Conservation (phyloP, 805 yeast species). For the Wickerhamomyces xylosicus region DNA sequence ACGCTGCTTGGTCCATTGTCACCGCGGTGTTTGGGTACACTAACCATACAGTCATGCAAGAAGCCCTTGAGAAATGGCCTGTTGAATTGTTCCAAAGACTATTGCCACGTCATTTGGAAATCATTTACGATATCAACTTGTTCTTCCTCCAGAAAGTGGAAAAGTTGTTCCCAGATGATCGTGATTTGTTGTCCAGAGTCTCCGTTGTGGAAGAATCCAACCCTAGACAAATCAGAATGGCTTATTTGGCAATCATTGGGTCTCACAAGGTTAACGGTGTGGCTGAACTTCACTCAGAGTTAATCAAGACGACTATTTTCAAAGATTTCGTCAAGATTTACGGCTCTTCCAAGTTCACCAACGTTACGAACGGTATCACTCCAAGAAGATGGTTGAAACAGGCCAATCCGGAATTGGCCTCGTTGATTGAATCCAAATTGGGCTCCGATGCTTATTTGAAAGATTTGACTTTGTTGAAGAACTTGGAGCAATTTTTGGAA, state of each 20-base stretch:
- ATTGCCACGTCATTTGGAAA: slow-evolving; percentile 86
- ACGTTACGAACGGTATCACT: slow-evolving; percentile 91
- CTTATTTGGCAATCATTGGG: slow-evolving; percentile 81
- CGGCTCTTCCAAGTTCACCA: slow-evolving; percentile 77
- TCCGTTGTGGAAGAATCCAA: slow-evolving; percentile 77
- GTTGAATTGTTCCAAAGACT: slow-evolving; percentile 66
- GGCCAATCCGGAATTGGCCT: slow-evolving; percentile 76
- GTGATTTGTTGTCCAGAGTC: slow-evolving; percentile 51
- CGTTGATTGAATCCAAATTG: slow-evolving; percentile 61
- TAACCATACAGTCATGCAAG: slow-evolving; percentile 90
- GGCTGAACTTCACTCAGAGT: slow-evolving; percentile 89
- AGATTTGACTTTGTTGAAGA: slow-evolving; percentile 57
- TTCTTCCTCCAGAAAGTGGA: slow-evolving; percentile 71
- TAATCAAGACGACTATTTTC: slow-evolving; percentile 81
- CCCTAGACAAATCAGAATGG: slow-evolving; percentile 87
- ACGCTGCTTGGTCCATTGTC: slow-evolving; percentile 78
- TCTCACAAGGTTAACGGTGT: slow-evolving; percentile 93
- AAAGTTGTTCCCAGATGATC: slow-evolving; percentile 64
- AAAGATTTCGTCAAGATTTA: slow-evolving; percentile 79
- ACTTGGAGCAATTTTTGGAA: slow-evolving; percentile 53
- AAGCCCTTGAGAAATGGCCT: slow-evolving; percentile 95
- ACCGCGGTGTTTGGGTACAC: slow-evolving; percentile 81
- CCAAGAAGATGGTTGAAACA: slow-evolving; percentile 95
- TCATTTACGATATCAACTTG: slow-evolving; percentile 77
- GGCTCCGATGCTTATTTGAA: slow-evolving; percentile 63